These are phyloP conservation scores for Leccinum broughii DNA, from an alignment of 768 basidiomycete genomes.

Conservation along the genomic window DNA sequence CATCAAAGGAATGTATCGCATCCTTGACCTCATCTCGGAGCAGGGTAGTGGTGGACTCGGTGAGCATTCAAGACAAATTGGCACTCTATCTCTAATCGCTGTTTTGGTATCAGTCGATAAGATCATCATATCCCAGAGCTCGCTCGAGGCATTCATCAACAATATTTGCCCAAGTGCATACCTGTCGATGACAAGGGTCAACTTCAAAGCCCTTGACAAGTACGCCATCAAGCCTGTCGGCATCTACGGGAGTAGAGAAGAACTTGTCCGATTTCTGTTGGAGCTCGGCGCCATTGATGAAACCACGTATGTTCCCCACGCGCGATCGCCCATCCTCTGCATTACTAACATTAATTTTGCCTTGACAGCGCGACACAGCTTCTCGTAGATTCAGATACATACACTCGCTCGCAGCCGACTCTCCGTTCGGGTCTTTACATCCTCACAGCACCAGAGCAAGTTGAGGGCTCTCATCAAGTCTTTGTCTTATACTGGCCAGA, in stretches of 20 bases:
- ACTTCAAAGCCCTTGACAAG: slow-evolving; percentile 54
- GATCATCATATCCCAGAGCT: slow-evolving; percentile 56
- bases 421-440: slow-evolving; percentile 28
- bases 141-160: slow-evolving; percentile 50
- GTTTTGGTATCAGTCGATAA: slow-evolving; percentile 52
- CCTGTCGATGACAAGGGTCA: slow-evolving; percentile 51
- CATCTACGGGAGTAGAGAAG: slow-evolving; percentile 54
- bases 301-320: slow-evolving; percentile 35
- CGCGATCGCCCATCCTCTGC: neutral
- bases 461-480: slow-evolving; percentile 22
- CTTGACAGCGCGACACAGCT: slow-evolving; percentile 16
- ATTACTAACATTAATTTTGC: neutral
- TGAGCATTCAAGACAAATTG: slow-evolving; percentile 17
- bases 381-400: slow-evolving; percentile 11
- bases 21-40: slow-evolving; percentile 56
- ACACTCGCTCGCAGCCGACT: slow-evolving; percentile 5
- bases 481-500: slow-evolving; percentile 42
- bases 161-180: slow-evolving; percentile 52
- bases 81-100: neutral
- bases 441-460: slow-evolving; percentile 8
- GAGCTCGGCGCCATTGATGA: slow-evolving; percentile 39
- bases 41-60: slow-evolving; percentile 53
- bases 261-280: slow-evolving; percentile 48
- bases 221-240: slow-evolving; percentile 50
- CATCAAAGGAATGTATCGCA: slow-evolving; percentile 50